Percentiles rank a stretch among this genome's conserved stretches.
Conservation (phyloP, 1,284 basidiomycete species). For the Melampsora americana region DNA sequence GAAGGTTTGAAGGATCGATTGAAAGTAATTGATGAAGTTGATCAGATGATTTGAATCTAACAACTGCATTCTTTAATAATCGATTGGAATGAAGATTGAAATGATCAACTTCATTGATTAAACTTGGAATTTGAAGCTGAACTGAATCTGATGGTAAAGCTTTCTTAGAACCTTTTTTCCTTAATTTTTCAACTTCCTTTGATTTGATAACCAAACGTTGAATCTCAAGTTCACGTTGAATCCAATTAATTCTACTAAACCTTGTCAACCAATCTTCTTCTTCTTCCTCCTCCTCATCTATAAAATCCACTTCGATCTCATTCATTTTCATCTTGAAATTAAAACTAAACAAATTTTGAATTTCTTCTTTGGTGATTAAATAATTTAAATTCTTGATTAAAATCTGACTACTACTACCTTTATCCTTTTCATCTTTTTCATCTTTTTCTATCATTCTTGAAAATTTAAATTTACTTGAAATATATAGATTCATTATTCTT, state of each 20-base stretch:
- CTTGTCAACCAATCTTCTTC: too few relatives aligned
- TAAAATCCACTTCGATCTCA: not conserved
- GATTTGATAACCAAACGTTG: not conserved
- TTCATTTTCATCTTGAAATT: not conserved
- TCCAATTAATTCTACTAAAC: too few relatives aligned
- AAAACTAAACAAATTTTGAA: not conserved
- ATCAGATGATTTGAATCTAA: slow-evolving; percentile 1
- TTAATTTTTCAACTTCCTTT: too few relatives aligned
- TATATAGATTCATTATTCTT: not conserved
- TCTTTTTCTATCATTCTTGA: not conserved
- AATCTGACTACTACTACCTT: too few relatives aligned
- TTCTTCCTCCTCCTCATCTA: too few relatives aligned
- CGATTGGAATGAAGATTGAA: not conserved
- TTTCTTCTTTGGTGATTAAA: not conserved
- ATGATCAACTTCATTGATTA: not conserved
- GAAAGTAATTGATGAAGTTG: not conserved
- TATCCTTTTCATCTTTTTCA: too few relatives aligned
- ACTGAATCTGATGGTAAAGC: too few relatives aligned
- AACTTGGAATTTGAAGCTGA: not conserved
- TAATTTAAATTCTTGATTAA: not conserved
- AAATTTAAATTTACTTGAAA: not conserved
- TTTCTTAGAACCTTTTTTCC: too few relatives aligned
- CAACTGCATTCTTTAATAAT: not conserved
- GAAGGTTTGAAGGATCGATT: not conserved
- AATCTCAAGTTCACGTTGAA: not conserved